Evolutionary conservation across 768 basidiomycete species (phyloP).

Genomic region (Boletus barrowsii): DNA sequence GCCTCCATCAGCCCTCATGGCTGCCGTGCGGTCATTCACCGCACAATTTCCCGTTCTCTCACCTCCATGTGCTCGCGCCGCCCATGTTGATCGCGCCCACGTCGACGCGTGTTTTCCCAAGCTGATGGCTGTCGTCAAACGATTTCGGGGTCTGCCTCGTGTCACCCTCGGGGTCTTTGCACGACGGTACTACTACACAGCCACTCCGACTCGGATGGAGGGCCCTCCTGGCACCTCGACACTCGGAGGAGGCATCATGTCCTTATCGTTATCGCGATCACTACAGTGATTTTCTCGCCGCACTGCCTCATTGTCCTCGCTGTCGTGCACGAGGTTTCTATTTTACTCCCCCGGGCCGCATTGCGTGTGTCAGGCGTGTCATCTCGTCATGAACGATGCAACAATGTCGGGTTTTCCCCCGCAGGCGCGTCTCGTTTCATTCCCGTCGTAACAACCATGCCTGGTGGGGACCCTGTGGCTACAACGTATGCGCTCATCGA

Average conservation of each 20-base stretch:
- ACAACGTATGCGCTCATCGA: slow-evolving; percentile 20
- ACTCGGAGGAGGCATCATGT: too few species aligned
- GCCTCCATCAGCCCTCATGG: slow-evolving; percentile 23
- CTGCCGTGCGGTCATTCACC: slow-evolving; percentile 16
- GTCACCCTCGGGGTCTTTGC: slow-evolving; percentile 3
- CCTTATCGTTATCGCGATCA: slow-evolving; percentile 4
- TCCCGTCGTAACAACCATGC: slow-evolving; percentile 2
- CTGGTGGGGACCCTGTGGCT: slow-evolving; percentile 10
- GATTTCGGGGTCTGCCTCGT: slow-evolving; percentile 28
- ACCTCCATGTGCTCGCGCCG: slow-evolving; percentile 5
- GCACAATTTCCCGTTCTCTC: slow-evolving; percentile 1
- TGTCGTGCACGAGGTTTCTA: slow-evolving; percentile 19
- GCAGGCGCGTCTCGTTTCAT: slow-evolving; percentile 9
- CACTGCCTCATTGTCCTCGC: slow-evolving; percentile 7
- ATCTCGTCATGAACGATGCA: too few species aligned
- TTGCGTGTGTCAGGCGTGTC: not conserved
- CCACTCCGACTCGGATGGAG: too few species aligned
- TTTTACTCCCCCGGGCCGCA: slow-evolving; percentile 19
- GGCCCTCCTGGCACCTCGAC: too few species aligned
- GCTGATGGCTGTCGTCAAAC: slow-evolving; percentile 12
- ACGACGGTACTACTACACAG: too few species aligned
- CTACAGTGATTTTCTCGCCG: slow-evolving; percentile 17
- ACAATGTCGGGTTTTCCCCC: slow-evolving; percentile 4
- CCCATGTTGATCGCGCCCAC: slow-evolving; percentile 4
- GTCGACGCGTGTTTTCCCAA: slow-evolving; percentile 18